Base-by-base conservation (phyloP, 2,329 filamentous ascomycete genomes). In the Aspergillus vadensis region DNA sequence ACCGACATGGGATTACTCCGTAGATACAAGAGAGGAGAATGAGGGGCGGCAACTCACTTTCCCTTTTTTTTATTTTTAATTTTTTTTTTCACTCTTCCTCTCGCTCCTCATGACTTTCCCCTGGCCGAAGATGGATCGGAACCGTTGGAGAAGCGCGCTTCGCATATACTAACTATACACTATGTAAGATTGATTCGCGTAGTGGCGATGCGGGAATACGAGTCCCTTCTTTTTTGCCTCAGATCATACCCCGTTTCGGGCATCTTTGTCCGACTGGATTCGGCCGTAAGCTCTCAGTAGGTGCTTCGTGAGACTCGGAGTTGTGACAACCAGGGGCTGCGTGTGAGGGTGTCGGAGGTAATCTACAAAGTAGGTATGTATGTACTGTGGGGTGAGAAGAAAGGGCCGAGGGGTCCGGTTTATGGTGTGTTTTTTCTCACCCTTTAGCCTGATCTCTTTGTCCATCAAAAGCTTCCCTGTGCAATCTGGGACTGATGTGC, bases 191-290 rank as follows among this genome's bases (percentile, higher is more conserved):
- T 7, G 4, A 6, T 44, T 21, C n/a, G 10, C 21, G 15, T 15
- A n/a, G 27, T 25, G 23, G 14, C 21, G 15, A 30, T 30, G n/a
- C 23, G n/a, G n/a, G 6, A 8, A 25, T 15, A 49, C 25, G 44
- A 48, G 32, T 36, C 32, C 32, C 32, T 36, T 36, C 12, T 36
- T 36, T 30, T 48, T n/a, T 21, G 9, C 25, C 52, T 32, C 32
- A 23, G 53, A 55, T 55, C 53, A 30, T 44, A 6, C 23, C 41
- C 53, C 41, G 4, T 10, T 55, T 55, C 19, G 17, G 53, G 53
- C 47, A 55, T 44, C 21, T 41, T 55, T 30, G 32, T 43, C 53
- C 53, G 53, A 55, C 12, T 17, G 14, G n/a, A 36, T 6, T 15
- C 15, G 53, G 30, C 44, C 53, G 53, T 39, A 30, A 27, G 39